Conservation (phyloP, 2,329 filamentous ascomycete genomes). For the Xylaria multiplex region DNA sequence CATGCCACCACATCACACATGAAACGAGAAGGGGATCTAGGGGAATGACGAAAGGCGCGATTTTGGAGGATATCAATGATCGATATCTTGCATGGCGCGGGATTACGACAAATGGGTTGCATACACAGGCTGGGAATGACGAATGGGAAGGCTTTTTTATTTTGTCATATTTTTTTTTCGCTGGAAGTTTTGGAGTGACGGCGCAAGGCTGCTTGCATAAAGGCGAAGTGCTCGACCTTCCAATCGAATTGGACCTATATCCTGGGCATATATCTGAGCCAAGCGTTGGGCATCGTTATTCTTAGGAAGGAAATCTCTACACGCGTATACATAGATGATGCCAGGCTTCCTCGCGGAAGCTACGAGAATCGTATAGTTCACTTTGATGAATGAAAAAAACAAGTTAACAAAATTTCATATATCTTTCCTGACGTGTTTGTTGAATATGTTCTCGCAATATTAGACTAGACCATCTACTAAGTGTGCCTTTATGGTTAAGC, state of each 20-base stretch:
- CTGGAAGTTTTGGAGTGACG: conserved; percentile 38
- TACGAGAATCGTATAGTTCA: conserved; percentile 22
- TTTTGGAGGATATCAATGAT: conserved; percentile 12
- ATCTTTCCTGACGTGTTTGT: neutral
- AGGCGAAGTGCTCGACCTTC: conserved; percentile 48
- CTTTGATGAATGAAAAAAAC: conserved; percentile 29
- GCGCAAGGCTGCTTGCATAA: conserved; percentile 41
- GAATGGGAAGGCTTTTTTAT: conserved; percentile 19
- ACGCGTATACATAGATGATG: conserved; percentile 37
- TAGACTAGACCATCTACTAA: no score
- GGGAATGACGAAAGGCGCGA: conserved; percentile 14
- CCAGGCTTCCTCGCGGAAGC: conserved; percentile 33
- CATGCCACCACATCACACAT: conserved; percentile 46
- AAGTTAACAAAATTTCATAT: conserved; percentile 5
- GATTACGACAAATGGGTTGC: conserved; percentile 33
- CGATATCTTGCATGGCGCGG: conserved; percentile 13
- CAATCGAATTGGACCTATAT: conserved; percentile 34
- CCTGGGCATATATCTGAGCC: conserved; percentile 31
- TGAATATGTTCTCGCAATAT: neutral
- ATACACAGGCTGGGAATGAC: conserved; percentile 36
- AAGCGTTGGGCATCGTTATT: conserved; percentile 28
- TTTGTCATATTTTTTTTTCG: conserved; percentile 5
- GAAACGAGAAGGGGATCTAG: conserved; percentile 7
- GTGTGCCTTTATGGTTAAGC: no score
- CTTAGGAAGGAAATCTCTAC: conserved; percentile 28